A percentile compares a stretch with the other conserved stretches of the same genome.
Evolutionary conservation across 306 rosid genomes (phyloP).

Genomic region (Ziziphus jujuba): DNA sequence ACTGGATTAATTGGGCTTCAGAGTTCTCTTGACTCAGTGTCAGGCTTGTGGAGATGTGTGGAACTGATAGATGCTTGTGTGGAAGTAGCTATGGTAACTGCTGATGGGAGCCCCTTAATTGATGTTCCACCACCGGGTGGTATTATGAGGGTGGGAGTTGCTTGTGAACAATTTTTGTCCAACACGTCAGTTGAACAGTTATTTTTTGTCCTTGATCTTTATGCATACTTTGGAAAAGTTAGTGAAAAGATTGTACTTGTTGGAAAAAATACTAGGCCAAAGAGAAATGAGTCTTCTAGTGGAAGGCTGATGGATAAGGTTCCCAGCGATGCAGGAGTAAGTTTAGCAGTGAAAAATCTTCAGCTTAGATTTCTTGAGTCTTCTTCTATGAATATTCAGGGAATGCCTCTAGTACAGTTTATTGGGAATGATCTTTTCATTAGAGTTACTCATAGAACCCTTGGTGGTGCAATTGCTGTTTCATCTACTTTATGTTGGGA

Average conservation of each 20-base stretch:
- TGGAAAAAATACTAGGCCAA: slow-evolving; percentile 52
- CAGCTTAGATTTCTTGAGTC: slow-evolving; percentile 87
- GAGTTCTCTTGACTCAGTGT: slow-evolving; percentile 49
- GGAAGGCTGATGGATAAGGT: slow-evolving; percentile 79
- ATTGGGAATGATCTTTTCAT: slow-evolving; percentile 66
- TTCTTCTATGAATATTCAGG: slow-evolving; percentile 62
- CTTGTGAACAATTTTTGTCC: slow-evolving; percentile 73
- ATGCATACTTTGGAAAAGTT: slow-evolving; percentile 74
- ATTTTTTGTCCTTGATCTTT: slow-evolving; percentile 85
- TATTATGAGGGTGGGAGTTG: slow-evolving; percentile 84
- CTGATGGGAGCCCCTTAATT: slow-evolving; percentile 80
- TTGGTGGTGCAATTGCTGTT: slow-evolving; percentile 91
- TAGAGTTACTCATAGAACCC: slow-evolving; percentile 77
- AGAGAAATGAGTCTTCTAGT: slow-evolving; percentile 28
- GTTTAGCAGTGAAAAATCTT: slow-evolving; percentile 60
- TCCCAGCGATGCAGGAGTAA: slow-evolving; percentile 91
- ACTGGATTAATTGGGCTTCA: slow-evolving; percentile 36
- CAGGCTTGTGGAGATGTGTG: slow-evolving; percentile 85
- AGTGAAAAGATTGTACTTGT: slow-evolving; percentile 69
- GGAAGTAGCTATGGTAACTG: slow-evolving; percentile 94
- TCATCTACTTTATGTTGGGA: slow-evolving; percentile 78
- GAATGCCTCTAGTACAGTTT: slow-evolving; percentile 84
- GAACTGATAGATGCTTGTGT: slow-evolving; percentile 74
- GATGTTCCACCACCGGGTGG: slow-evolving; percentile 90
- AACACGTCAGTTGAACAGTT: slow-evolving; percentile 90